A percentile compares a stretch with the other conserved stretches of the same genome.
These are phyloP conservation scores for Irpex sp. DNA, from an alignment of 1,284 basidiomycete species.

Conservation along the genomic window DNA sequence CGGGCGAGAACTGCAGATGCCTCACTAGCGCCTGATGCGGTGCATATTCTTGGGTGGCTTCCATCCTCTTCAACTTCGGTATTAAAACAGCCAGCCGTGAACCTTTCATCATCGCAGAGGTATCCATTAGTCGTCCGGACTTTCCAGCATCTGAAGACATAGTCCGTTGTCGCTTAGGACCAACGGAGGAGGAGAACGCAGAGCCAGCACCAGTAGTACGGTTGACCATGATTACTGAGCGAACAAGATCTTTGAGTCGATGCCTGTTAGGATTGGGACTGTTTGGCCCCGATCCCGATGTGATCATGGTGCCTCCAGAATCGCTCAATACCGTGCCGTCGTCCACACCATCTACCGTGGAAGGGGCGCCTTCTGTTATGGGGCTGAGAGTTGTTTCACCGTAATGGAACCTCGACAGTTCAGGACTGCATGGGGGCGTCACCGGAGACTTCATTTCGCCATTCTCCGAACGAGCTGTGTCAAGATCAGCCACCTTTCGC, in stretches of 20 bases:
- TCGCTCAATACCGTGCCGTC: constrained; percentile 19
- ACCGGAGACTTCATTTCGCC: constrained; percentile 14
- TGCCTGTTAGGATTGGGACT: constrained; percentile 22
- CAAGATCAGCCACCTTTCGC: not conserved
- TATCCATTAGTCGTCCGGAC: constrained; percentile 19
- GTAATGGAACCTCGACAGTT: constrained; percentile 16
- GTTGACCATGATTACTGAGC: constrained; percentile 43
- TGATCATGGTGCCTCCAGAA: constrained; percentile 11
- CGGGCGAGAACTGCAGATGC: constrained; percentile 69
- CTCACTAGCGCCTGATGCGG: constrained; percentile 64
- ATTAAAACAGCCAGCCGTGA: constrained; percentile 54
- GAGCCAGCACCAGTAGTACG: constrained; percentile 30
- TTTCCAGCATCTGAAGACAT: constrained; percentile 36
- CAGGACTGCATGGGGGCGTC: constrained; percentile 19
- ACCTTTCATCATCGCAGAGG: constrained; percentile 40
- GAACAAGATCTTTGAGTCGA: constrained; percentile 40
- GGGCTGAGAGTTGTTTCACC: constrained; percentile 6
- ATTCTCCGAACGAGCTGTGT: constrained; percentile 2
- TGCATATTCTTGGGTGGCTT: constrained; percentile 55
- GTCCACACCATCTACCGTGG: constrained; percentile 18
- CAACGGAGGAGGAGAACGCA: constrained; percentile 18
- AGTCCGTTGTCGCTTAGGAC: constrained; percentile 38
- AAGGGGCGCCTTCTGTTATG: constrained; percentile 15
- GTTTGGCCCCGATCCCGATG: constrained; percentile 10
- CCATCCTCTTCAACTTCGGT: constrained; percentile 54